Evolutionary conservation across 2,329 filamentous ascomycete genomes (phyloP).

Genomic region (Camptophora hylomeconis): DNA sequence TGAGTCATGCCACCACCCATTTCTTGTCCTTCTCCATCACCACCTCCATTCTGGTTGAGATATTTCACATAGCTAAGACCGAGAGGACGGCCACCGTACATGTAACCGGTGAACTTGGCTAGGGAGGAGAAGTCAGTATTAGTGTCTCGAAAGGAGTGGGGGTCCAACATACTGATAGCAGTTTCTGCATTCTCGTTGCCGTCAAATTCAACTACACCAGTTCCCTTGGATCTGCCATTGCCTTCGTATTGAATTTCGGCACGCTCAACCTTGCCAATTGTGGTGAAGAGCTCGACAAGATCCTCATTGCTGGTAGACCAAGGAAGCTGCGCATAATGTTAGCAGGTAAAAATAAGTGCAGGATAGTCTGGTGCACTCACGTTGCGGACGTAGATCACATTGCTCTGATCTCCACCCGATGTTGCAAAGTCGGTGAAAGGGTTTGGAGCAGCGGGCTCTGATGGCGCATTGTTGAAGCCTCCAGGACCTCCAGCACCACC

Average conservation of each 20-base stretch:
- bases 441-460: slow-evolving; percentile 48
- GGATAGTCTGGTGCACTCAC: slow-evolving; percentile 49
- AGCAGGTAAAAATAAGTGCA: neutral
- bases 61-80: slow-evolving; percentile 93
- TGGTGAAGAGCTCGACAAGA: slow-evolving; percentile 88
- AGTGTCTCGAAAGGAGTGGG: slow-evolving; percentile 1
- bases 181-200: slow-evolving; percentile 73
- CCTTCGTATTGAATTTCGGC: slow-evolving; percentile 99
- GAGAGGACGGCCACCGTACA: slow-evolving; percentile 89
- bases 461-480: slow-evolving; percentile 24
- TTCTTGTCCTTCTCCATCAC: slow-evolving; percentile 73
- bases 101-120: slow-evolving; percentile 94
- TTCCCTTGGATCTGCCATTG: slow-evolving; percentile 86
- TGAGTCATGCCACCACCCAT: slow-evolving; percentile 64
- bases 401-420: slow-evolving; percentile 67
- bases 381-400: slow-evolving; percentile 91
- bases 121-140: slow-evolving; percentile 5
- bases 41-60: slow-evolving; percentile 49
- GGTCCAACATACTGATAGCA: slow-evolving; percentile 51
- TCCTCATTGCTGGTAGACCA: slow-evolving; percentile 99
- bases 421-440: slow-evolving; percentile 90
- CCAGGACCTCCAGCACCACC: slow-evolving; percentile 14
- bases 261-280: slow-evolving; percentile 93
- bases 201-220: slow-evolving; percentile 93
- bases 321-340: slow-evolving; percentile 52